Percentiles rank a stretch among this genome's conserved stretches.
phyloP scores from a whole-genome alignment of 129 eudicot genomes.

The Escallonia rubra region DNA sequence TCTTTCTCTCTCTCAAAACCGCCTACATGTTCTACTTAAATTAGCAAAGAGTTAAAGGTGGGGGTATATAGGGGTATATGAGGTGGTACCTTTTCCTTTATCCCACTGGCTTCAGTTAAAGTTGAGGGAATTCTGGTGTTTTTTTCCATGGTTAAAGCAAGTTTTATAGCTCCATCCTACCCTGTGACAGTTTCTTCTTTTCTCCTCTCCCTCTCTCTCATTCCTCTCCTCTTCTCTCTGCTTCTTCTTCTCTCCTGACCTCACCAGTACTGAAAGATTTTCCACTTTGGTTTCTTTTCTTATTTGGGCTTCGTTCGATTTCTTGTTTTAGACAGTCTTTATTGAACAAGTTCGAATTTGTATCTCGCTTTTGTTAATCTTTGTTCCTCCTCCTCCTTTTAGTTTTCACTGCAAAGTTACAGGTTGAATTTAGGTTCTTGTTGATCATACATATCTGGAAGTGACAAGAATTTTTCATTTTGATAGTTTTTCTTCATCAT shows the following conservation, averaged over 20 bases:
- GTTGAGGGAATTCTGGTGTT: conserved; percentile 65
- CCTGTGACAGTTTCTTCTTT: conserved; percentile 17
- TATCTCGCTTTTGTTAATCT: background rate
- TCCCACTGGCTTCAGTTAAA: conserved; percentile 65
- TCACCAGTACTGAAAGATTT: conserved; percentile 11
- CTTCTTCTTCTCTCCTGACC: background rate
- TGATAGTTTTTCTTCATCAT: background rate
- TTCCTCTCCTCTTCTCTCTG: background rate
- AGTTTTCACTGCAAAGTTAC: background rate
- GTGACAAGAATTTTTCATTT: background rate
- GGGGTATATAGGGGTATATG: conserved; percentile 6
- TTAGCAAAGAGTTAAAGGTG: conserved; percentile 50
- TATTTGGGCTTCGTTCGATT: conserved; percentile 8
- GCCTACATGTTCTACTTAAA: conserved; percentile 29
- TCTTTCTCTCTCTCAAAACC: conserved; percentile 24
- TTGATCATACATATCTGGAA: background rate
- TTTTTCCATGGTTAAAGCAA: conserved; percentile 54
- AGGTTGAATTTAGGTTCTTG: background rate
- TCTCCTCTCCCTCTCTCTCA: conserved; percentile 8
- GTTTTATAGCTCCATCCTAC: conserved; percentile 38
- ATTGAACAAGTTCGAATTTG: conserved; percentile 5
- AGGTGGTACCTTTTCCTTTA: conserved; percentile 51
- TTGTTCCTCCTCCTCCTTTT: conserved; percentile 13
- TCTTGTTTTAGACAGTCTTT: conserved; percentile 3
- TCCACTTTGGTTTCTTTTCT: conserved; percentile 23